These are phyloP conservation scores for Periglandula ipomoeae DNA, from an alignment of 2,329 filamentous ascomycete species.

Conservation along the genomic window DNA sequence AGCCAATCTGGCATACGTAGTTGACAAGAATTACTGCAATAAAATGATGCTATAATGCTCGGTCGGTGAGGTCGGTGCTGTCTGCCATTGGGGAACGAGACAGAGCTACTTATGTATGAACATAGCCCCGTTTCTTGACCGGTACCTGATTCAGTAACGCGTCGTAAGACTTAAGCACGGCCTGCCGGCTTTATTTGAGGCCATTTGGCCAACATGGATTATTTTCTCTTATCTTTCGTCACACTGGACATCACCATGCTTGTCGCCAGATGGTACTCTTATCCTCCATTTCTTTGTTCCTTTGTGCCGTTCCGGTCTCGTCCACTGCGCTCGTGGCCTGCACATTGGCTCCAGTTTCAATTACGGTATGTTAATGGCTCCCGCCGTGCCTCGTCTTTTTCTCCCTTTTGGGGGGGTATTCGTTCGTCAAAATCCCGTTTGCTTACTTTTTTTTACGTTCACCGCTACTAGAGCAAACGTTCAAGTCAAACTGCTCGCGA, in stretches of 20 bases:
- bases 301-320: not conserved
- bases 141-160: constrained; percentile 1
- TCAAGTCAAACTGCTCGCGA: not conserved
- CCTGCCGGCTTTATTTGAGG: not conserved
- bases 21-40: not conserved
- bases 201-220: not conserved
- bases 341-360: no score
- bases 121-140: not conserved
- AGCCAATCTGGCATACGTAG: not conserved
- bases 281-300: not conserved
- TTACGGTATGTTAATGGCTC: no score
- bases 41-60: not conserved
- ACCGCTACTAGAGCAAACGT: not conserved
- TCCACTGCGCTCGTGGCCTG: no score
- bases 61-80: not conserved
- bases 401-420: not conserved
- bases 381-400: no score
- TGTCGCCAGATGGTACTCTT: not conserved
- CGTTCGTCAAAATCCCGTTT: not conserved
- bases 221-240: not conserved
- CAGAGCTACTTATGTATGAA: not conserved
- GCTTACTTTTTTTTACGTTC: not conserved
- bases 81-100: not conserved
- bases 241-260: not conserved
- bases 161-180: not conserved